These are phyloP conservation scores for Fusarium coffeatum DNA, from an alignment of 2,329 filamentous ascomycete species.

Conservation along the genomic window DNA sequence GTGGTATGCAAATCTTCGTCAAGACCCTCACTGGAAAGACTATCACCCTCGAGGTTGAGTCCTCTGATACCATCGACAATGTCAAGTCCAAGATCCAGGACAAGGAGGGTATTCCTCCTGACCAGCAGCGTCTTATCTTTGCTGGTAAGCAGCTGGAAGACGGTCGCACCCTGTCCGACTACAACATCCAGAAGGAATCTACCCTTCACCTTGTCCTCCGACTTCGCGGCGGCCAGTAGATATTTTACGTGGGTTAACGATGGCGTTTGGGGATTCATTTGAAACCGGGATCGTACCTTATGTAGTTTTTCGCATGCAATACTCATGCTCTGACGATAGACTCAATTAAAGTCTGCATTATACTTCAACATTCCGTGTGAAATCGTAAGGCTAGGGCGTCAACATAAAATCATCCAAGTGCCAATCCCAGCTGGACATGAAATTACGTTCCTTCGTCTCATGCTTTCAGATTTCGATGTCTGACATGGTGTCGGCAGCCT, in stretches of 20 bases:
- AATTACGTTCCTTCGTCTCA: not conserved
- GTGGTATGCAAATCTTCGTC: constrained; percentile 91
- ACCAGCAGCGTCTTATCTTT: constrained; percentile 94
- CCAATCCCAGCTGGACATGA: not conserved
- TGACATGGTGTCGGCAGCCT: not conserved
- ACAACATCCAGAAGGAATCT: constrained; percentile 96
- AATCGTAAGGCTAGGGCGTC: not conserved
- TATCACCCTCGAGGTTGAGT: constrained; percentile 91
- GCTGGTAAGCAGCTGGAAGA: constrained; percentile 95
- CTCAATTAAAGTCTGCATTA: constrained; percentile 33
- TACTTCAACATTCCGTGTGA: not conserved
- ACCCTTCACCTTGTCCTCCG: constrained; percentile 85
- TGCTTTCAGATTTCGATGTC: not conserved
- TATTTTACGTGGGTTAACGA: constrained; percentile 63
- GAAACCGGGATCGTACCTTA: constrained; percentile 25
- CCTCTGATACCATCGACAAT: constrained; percentile 91
- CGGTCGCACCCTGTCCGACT: constrained; percentile 89
- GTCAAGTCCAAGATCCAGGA: constrained; percentile 95
- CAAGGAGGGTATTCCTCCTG: constrained; percentile 92
- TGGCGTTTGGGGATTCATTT: constrained; percentile 54
- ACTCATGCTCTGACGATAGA: constrained; percentile 36
- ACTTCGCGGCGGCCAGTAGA: constrained; percentile 79
- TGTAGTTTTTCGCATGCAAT: constrained; percentile 33
- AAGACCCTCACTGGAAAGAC: constrained; percentile 93
- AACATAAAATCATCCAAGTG: not conserved